Conservation (phyloP, 331 rosid species). For the Rosa hybrid region DNA sequence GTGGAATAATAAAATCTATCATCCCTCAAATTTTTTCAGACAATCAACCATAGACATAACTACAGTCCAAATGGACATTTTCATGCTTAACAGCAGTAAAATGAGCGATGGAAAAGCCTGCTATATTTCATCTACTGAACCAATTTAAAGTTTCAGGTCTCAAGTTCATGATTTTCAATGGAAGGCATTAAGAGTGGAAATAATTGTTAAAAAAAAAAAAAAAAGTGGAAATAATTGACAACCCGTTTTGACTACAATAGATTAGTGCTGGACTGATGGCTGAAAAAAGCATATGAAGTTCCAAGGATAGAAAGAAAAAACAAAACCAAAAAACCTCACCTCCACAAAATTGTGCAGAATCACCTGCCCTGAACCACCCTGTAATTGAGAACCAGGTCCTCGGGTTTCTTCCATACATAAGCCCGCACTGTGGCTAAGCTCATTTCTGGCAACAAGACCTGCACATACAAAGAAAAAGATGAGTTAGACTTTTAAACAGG, state of each 20-base stretch:
- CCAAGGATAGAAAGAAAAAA: background rate
- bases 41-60: background rate
- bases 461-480: constrained; percentile 22
- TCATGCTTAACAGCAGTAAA: background rate
- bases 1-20: background rate
- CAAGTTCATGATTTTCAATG: background rate
- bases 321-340: constrained; percentile 24
- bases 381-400: constrained; percentile 85
- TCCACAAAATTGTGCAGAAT: constrained; percentile 29
- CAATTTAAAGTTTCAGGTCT: background rate
- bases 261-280: background rate
- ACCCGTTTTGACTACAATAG: background rate
- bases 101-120: background rate
- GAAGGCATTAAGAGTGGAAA: background rate
- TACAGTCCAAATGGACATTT: background rate
- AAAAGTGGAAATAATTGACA: background rate
- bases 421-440: constrained; percentile 96
- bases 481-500: background rate
- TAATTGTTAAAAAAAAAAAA: background rate
- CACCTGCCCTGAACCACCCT: constrained; percentile 87
- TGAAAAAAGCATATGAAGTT: background rate
- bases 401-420: constrained; percentile 95
- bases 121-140: background rate
- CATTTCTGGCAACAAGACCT: constrained; percentile 90
- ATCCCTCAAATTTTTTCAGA: background rate